Percentiles rank a stretch among this genome's conserved stretches.
These are phyloP conservation scores for Micractinium sp. DNA, from an alignment of 139 green algal genomes.

Conservation along the genomic window DNA sequence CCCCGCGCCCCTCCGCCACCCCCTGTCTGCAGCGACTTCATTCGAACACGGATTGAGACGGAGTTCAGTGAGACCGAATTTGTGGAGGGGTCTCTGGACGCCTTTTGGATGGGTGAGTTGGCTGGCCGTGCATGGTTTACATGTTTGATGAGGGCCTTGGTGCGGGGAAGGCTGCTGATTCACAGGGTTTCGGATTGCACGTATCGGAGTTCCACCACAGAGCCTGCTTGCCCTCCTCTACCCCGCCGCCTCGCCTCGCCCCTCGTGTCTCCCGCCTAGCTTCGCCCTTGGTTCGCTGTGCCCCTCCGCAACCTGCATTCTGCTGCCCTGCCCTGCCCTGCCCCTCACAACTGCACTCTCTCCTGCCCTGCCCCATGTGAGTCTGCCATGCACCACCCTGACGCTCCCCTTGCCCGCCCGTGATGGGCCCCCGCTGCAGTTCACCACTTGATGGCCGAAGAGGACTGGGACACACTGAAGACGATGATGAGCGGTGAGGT, in stretches of 20 bases:
- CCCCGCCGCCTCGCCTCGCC: not conserved
- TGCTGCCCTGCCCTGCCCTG: not conserved
- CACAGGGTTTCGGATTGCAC: no score
- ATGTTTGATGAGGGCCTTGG: no score
- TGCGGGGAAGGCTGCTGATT: no score
- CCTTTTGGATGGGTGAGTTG: constrained; percentile 11
- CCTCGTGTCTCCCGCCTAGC: no score
- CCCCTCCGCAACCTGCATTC: no score
- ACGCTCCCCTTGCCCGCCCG: not conserved
- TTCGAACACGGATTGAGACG: constrained; percentile 20
- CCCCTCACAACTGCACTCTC: not conserved
- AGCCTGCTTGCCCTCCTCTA: not conserved
- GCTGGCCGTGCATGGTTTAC: no score
- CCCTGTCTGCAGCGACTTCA: not conserved
- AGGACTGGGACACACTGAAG: constrained; percentile 32
- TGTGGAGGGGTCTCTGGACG: constrained; percentile 41
- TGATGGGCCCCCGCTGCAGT: constrained; percentile 8
- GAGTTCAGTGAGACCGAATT: constrained; percentile 36
- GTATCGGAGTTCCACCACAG: no score
- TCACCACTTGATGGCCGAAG: constrained; percentile 19
- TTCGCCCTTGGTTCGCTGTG: no score
- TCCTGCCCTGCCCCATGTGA: no score
- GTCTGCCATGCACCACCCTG: not conserved
- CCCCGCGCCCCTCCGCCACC: not conserved
- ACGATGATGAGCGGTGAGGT: constrained; percentile 29